A percentile compares a stretch with the other conserved stretches of the same genome.
These are phyloP conservation scores for Microdochium bolleyi DNA, from an alignment of 2,329 filamentous ascomycete species.

Conservation along the genomic window DNA sequence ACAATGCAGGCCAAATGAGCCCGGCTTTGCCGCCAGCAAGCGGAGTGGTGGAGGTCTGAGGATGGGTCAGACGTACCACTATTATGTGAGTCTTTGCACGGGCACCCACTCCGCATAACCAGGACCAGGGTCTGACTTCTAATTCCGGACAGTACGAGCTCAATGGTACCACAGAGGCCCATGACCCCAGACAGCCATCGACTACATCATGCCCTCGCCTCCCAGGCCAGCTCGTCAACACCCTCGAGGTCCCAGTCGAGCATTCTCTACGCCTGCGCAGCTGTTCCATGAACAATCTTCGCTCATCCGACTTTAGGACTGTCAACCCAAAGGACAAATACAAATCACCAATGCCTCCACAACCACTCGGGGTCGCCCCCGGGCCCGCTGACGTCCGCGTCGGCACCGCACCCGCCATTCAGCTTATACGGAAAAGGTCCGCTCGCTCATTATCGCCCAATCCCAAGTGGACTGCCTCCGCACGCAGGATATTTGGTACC, in stretches of 20 bases:
- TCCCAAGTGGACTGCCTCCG: constrained; percentile 29
- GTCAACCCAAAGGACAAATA: constrained; percentile 71
- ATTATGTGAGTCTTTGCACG: constrained; percentile 60
- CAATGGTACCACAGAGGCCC: constrained; percentile 64
- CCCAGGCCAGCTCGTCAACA: constrained; percentile 76
- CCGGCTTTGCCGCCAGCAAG: constrained; percentile 41
- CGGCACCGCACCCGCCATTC: constrained; percentile 11
- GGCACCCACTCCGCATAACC: constrained; percentile 3
- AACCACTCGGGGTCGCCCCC: constrained; percentile 26
- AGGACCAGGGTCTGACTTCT: constrained; percentile 15
- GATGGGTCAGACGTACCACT: constrained; percentile 89
- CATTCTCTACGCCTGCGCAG: constrained; percentile 48
- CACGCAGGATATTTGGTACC: constrained; percentile 33
- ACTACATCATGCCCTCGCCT: constrained; percentile 74
- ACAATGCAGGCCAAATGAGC: constrained; percentile 72
- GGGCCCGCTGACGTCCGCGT: constrained; percentile 21
- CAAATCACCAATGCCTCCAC: constrained; percentile 53
- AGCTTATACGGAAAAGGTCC: constrained; percentile 18
- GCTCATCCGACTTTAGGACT: constrained; percentile 52
- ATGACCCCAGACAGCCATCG: constrained; percentile 60
- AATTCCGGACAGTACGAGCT: constrained; percentile 59
- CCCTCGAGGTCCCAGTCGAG: constrained; percentile 68
- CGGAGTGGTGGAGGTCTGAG: constrained; percentile 69
- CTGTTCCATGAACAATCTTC: constrained; percentile 51
- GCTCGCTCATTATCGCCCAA: constrained; percentile 31